These are phyloP conservation scores for Penicillium sp. DNA, from an alignment of 2,329 filamentous ascomycete genomes.

Conservation along the genomic window DNA sequence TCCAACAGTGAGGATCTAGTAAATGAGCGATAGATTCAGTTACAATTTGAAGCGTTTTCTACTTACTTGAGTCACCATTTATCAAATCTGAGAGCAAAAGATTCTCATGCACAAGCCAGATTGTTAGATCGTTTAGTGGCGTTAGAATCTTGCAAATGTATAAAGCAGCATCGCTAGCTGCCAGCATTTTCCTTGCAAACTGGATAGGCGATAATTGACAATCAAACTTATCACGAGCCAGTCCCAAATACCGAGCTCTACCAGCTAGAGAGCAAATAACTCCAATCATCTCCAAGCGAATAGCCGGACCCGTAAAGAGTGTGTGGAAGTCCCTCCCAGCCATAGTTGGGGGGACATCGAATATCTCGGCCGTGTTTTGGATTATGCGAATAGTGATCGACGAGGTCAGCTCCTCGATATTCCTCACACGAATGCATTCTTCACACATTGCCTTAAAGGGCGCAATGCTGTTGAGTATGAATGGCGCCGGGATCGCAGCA, in stretches of 20 bases:
- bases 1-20: slow-evolving; percentile 4
- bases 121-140: slow-evolving; percentile 41
- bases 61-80: slow-evolving; percentile 41
- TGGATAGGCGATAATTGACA: slow-evolving; percentile 12
- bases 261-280: slow-evolving; percentile 43
- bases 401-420: slow-evolving; percentile 12
- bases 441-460: slow-evolving; percentile 20
- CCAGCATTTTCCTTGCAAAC: slow-evolving; percentile 30
- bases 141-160: slow-evolving; percentile 42
- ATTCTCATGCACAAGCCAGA: slow-evolving; percentile 38
- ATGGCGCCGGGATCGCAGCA: slow-evolving; percentile 38
- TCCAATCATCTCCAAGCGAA: slow-evolving; percentile 45
- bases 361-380: slow-evolving; percentile 29
- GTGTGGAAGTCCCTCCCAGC: slow-evolving; percentile 40
- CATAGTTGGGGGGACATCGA: slow-evolving; percentile 25
- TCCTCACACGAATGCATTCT: slow-evolving; percentile 10
- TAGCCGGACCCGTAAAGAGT: slow-evolving; percentile 40
- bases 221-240: slow-evolving; percentile 20
- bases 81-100: slow-evolving; percentile 39
- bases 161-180: slow-evolving; percentile 40
- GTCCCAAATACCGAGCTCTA: slow-evolving; percentile 26
- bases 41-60: rapidly evolving
- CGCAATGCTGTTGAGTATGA: slow-evolving; percentile 38
- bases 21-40: background rate
- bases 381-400: slow-evolving; percentile 22